phyloP scores from a whole-genome alignment of 192 early-diverging fungal species.

The Lobosporangium transversale region DNA sequence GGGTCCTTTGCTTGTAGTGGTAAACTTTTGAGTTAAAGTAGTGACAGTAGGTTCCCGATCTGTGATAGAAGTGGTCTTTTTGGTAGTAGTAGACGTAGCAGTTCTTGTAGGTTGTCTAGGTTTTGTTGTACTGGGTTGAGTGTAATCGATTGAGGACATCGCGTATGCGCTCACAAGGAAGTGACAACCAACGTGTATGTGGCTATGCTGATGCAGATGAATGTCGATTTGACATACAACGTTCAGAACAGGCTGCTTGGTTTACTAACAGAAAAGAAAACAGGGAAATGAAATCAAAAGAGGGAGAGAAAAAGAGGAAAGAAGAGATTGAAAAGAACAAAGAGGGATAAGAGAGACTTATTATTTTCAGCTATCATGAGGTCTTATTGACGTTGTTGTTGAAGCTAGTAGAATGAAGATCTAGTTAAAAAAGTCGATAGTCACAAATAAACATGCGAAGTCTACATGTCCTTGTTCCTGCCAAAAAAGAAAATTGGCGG shows the following conservation, averaged over 20 bases:
- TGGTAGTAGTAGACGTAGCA: neutral
- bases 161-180: no score
- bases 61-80: neutral
- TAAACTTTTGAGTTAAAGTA: neutral
- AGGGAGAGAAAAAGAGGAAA: neutral
- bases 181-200: no score
- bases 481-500: neutral
- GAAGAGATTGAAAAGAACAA: neutral
- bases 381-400: neutral
- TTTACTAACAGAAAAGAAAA: slow-evolving; percentile 1
- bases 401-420: neutral
- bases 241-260: neutral
- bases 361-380: neutral
- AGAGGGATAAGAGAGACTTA: neutral
- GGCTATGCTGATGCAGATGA: no score
- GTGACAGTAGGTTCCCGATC: neutral
- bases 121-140: neutral
- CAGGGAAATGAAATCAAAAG: neutral
- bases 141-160: neutral
- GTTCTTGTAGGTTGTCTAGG: neutral
- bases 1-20: neutral
- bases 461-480: neutral
- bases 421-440: no score
- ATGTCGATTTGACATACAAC: no score
- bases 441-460: no score